Conservation (phyloP, 1,284 basidiomycete genomes). For the Irpex sp. region DNA sequence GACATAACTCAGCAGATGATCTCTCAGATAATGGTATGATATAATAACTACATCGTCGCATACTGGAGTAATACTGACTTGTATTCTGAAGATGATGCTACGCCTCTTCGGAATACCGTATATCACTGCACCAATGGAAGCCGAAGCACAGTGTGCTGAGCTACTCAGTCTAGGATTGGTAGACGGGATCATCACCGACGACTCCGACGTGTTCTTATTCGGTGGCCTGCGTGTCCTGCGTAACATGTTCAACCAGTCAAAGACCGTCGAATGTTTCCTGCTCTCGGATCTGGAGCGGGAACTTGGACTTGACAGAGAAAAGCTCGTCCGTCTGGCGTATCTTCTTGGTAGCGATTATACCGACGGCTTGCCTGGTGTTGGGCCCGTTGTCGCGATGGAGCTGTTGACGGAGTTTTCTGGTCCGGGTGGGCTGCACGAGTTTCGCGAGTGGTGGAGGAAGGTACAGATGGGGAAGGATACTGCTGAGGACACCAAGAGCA, state of each 20-base stretch:
- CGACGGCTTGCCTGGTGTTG: constrained; percentile 92
- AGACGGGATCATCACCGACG: constrained; percentile 98
- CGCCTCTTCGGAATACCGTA: constrained; percentile 97
- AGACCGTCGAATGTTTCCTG: constrained; percentile 96
- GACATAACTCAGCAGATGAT: constrained; percentile 96
- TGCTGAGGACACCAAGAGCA: constrained; percentile 64
- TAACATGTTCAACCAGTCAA: constrained; percentile 99
- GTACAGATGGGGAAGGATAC: constrained; percentile 92
- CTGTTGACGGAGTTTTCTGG: constrained; percentile 89
- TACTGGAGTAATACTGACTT: too few species aligned
- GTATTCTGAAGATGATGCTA: constrained; percentile 62
- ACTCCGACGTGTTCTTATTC: constrained; percentile 98
- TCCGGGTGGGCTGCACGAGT: constrained; percentile 76
- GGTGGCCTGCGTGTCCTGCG: constrained; percentile 93
- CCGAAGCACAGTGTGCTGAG: constrained; percentile 97
- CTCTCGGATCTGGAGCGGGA: constrained; percentile 84
- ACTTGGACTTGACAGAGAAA: constrained; percentile 83
- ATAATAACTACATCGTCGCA: too few species aligned
- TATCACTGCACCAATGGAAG: constrained; percentile 98
- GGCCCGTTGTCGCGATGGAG: constrained; percentile 97
- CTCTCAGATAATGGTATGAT: constrained; percentile 84
- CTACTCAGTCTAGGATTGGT: constrained; percentile 84
- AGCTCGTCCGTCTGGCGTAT: constrained; percentile 88
- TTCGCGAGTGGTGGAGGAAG: constrained; percentile 93
- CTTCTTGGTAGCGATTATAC: constrained; percentile 97